Percentiles rank a stretch among this genome's conserved stretches.
phyloP scores from a whole-genome alignment of 257 asterid species.

The Craterostigma plantagineum region DNA sequence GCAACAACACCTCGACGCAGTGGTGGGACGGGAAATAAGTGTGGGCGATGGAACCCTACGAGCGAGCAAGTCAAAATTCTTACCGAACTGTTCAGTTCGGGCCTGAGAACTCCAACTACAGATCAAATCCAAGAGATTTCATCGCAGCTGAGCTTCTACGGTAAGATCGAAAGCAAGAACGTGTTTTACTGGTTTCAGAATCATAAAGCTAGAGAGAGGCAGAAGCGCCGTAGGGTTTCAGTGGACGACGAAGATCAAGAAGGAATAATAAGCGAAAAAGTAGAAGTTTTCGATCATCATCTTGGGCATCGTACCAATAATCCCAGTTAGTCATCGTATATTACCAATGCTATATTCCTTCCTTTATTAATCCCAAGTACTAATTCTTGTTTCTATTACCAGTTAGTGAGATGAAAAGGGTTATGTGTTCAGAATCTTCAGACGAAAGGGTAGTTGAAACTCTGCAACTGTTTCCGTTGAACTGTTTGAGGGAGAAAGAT shows the following conservation, averaged over 20 bases:
- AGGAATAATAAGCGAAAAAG: too few relatives aligned
- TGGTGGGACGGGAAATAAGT: conserved; percentile 42
- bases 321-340: too few relatives aligned
- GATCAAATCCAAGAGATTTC: conserved; percentile 85
- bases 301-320: too few relatives aligned
- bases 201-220: conserved; percentile 84
- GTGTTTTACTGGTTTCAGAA: conserved; percentile 92
- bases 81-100: conserved; percentile 69
- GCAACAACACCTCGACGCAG: conserved; percentile 21
- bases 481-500: neutral
- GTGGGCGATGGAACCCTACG: conserved; percentile 95
- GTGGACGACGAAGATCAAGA: conserved; percentile 21
- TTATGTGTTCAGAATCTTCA: neutral
- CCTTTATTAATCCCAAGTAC: too few relatives aligned
- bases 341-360: too few relatives aligned
- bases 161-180: conserved; percentile 83
- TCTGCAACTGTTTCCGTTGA: conserved; percentile 1
- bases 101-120: conserved; percentile 70
- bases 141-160: conserved; percentile 67
- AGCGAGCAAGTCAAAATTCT: conserved; percentile 72
- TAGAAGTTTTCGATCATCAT: too few relatives aligned
- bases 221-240: conserved; percentile 63
- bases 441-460: neutral
- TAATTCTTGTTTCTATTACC: too few relatives aligned
- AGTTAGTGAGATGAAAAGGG: neutral